Evolutionary conservation across 148 eudicot species (phyloP), one percentile per base, ranked within the genome.

Genomic region (Rhododendron kiyosumense): DNA sequence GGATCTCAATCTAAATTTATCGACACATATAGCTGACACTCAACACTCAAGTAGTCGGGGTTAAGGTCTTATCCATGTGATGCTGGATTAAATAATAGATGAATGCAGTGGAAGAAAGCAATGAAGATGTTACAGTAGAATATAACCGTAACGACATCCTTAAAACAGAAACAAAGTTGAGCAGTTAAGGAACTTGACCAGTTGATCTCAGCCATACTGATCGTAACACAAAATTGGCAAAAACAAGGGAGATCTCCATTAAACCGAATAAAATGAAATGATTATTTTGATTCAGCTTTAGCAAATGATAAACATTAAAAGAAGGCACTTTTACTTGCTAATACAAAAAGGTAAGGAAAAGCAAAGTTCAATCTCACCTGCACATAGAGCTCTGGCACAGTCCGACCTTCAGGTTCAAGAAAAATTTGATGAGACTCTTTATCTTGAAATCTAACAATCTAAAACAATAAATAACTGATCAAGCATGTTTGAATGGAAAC

Each of bases 391-490:
- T 97, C 99, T 78, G 99, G 99, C 48, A 97, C 99, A 87, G 85
- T 89, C 81, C 99, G 93, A 84, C 99, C 99, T 87, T 97, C 99
- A 86, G 99, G 98, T 87, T 97, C 98, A 79, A 97, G 98, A 87
- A 97, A 97, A 86, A 97, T 97, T 86, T 97, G 99, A 89, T 97
- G 99, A 43, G 99, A 95, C 86, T 97, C 99, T 87, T 97, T 97
- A 88, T 97, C 99, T 90, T 93, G 90, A 90, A 97, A 97, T 88
- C 98, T 92, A 54, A 97, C 99, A 89, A 97, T 92, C 99, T 97
- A 89, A 85, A 88, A 86, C 86, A 88, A 83, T 15, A 84, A 48
- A 81, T 71, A 65, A 54, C 11, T 5, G 49, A 59, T 45, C 20
- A 36, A 84, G 26, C 13, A 26, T 11, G 74, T 79, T 28, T 24